phyloP scores from a whole-genome alignment of 179 eudicot genomes.

The Vitellaria paradoxa region DNA sequence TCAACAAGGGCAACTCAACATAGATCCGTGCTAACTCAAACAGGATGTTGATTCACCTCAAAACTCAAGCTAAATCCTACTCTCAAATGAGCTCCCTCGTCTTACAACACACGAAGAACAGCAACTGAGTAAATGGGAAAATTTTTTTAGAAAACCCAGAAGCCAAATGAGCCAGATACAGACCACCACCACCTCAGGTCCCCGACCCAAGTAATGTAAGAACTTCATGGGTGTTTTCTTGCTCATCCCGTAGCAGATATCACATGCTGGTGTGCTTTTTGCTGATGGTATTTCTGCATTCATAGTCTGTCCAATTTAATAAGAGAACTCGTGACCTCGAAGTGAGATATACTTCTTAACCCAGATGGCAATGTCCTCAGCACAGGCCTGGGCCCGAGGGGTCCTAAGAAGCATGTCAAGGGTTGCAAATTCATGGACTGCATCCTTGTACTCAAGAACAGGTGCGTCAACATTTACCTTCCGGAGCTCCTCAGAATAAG shows the following conservation, averaged over 20 bases:
- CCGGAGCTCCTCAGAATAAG: slow-evolving; percentile 66
- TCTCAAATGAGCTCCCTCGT: not conserved
- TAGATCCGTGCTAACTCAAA: not conserved
- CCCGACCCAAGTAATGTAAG: not conserved
- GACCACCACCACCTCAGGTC: not conserved
- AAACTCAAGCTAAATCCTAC: not conserved
- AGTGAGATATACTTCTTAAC: slow-evolving; percentile 75
- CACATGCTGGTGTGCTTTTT: not conserved
- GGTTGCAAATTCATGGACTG: slow-evolving; percentile 84
- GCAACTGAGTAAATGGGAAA: not conserved
- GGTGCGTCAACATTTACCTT: slow-evolving; percentile 83
- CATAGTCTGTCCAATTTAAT: slow-evolving; percentile 20
- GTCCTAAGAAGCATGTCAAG: slow-evolving; percentile 76
- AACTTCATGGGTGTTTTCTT: not conserved
- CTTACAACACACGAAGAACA: not conserved
- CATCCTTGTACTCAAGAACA: slow-evolving; percentile 78
- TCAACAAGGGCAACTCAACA: not conserved
- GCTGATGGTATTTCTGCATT: not conserved
- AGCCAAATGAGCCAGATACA: not conserved
- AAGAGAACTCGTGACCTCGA: slow-evolving; percentile 81
- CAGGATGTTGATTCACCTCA: not conserved
- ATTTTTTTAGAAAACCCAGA: not conserved
- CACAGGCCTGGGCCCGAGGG: slow-evolving; percentile 81
- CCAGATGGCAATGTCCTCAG: slow-evolving; percentile 30
- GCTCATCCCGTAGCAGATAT: not conserved